Evolutionary conservation across 192 early-diverging fungal genomes (phyloP).

Genomic region (Lobosporangium transversale): DNA sequence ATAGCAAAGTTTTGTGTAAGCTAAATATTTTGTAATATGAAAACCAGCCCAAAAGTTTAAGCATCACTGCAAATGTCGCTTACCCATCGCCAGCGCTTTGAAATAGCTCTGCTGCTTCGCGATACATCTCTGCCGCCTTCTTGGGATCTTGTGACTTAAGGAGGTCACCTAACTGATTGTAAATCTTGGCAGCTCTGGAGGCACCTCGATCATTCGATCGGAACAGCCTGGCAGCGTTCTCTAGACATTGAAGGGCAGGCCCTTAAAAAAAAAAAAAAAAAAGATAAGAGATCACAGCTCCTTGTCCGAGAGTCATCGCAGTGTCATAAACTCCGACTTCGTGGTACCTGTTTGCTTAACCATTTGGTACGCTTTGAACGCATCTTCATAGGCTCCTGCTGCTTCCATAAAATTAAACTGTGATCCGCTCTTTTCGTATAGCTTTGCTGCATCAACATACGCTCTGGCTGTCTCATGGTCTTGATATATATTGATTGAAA

Average conservation of each 20-base stretch:
- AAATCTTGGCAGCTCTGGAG: slow-evolving; percentile 31
- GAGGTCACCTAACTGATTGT: slow-evolving; percentile 22
- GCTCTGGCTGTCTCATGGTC: slow-evolving; percentile 38
- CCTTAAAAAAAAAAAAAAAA: background rate
- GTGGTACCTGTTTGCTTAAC: slow-evolving; percentile 37
- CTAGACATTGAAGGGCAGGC: slow-evolving; percentile 37
- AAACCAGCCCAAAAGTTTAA: no score
- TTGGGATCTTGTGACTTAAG: slow-evolving; percentile 22
- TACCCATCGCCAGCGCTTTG: slow-evolving; percentile 52
- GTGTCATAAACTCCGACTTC: no score
- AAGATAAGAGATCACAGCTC: background rate
- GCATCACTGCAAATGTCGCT: no score
- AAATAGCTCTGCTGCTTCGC: slow-evolving; percentile 46
- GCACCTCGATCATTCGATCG: slow-evolving; percentile 42
- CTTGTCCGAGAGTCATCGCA: no score
- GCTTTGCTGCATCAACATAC: slow-evolving; percentile 46
- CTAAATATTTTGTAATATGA: no score
- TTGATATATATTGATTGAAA: background rate
- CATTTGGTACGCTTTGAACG: slow-evolving; percentile 53
- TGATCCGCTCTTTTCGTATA: slow-evolving; percentile 41
- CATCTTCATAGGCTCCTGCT: slow-evolving; percentile 55
- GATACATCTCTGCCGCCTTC: slow-evolving; percentile 29
- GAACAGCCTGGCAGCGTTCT: slow-evolving; percentile 37
- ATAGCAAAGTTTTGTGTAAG: no score
- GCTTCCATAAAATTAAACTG: slow-evolving; percentile 49